These are phyloP conservation scores for Lasiosphaeria miniovina DNA, from an alignment of 495 filamentous ascomycete genomes.

Conservation along the genomic window DNA sequence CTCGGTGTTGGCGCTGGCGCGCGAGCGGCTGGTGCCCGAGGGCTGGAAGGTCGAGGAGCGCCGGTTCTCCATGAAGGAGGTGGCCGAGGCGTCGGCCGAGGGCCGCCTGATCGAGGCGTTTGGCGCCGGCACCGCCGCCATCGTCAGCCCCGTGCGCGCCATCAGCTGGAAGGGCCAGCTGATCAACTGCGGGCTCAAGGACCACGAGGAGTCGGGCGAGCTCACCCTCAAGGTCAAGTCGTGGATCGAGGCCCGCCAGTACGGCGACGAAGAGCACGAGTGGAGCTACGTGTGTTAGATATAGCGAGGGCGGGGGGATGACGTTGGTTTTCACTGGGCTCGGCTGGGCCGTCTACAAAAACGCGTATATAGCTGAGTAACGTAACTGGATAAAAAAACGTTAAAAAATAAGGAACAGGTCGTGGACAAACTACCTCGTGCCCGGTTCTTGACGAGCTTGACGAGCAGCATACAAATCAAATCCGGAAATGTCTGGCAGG, in stretches of 20 bases:
- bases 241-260: conserved; percentile 94
- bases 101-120: conserved; percentile 89
- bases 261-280: conserved; percentile 83
- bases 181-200: conserved; percentile 72
- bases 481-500: too few species aligned
- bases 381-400: too few species aligned
- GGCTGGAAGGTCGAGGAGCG: conserved; percentile 87
- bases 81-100: conserved; percentile 75
- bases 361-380: background rate
- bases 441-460: too few species aligned
- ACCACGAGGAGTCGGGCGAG: conserved; percentile 80
- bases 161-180: conserved; percentile 81
- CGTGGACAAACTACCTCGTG: too few species aligned
- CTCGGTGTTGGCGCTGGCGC: conserved; percentile 76
- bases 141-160: conserved; percentile 75
- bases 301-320: too few species aligned
- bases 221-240: conserved; percentile 82
- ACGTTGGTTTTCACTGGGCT: too few species aligned
- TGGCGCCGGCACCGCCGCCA: conserved; percentile 85
- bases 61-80: conserved; percentile 82
- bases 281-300: conserved; percentile 63
- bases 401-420: too few species aligned
- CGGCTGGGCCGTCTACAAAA: too few species aligned
- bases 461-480: too few species aligned
- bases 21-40: conserved; percentile 75